Conservation (phyloP, 129 eudicot genomes). For the Scalesia atractyloides region DNA sequence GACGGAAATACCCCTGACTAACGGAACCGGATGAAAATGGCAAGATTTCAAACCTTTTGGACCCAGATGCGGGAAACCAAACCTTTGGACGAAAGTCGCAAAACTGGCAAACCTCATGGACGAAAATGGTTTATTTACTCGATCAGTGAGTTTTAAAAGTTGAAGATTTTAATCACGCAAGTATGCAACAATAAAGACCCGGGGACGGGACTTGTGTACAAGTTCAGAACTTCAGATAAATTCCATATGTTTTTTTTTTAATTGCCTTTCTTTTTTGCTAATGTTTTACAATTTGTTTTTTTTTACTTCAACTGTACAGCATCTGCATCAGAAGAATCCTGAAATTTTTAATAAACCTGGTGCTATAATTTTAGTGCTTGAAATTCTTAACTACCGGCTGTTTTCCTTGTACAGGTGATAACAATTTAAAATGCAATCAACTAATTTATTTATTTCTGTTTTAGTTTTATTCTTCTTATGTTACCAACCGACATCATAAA, state of each 20-base stretch:
- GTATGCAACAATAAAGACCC: neutral
- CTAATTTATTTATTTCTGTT: neutral
- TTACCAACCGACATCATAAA: neutral
- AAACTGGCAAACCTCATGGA: too few species aligned
- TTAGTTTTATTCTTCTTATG: neutral
- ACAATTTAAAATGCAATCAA: neutral
- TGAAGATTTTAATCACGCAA: neutral
- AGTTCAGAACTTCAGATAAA: neutral
- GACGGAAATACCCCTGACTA: too few species aligned
- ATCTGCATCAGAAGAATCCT: conserved; percentile 80
- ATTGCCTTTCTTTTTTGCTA: neutral
- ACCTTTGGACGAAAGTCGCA: too few species aligned
- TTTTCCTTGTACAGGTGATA: conserved; percentile 88
- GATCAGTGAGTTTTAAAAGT: neutral
- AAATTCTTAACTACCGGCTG: conserved; percentile 83
- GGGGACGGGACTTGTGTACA: neutral
- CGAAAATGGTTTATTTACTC: too few species aligned
- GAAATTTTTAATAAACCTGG: conserved; percentile 66
- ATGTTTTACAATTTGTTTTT: neutral
- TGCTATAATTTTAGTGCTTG: conserved; percentile 81
- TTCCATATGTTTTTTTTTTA: neutral
- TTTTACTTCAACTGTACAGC: conserved; percentile 46
- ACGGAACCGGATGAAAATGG: too few species aligned
- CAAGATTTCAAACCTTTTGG: too few species aligned
- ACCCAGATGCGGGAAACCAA: too few species aligned